Evolutionary conservation across 2,329 filamentous ascomycete species (phyloP).

Genomic region (Cytospora piceae): DNA sequence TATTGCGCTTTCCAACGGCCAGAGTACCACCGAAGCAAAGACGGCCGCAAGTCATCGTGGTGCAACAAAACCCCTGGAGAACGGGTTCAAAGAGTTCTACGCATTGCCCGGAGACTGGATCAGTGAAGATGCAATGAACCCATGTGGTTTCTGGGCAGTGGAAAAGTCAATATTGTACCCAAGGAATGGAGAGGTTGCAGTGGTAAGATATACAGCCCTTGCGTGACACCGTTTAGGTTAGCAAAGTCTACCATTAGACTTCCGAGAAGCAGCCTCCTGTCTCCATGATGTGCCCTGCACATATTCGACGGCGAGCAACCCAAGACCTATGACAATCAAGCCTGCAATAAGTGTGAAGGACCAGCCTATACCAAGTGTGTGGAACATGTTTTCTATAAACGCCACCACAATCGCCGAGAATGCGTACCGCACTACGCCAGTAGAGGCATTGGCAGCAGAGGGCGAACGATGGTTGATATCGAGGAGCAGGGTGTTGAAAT

Average conservation of each 20-base stretch:
- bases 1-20: too few relatives aligned
- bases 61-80: too few relatives aligned
- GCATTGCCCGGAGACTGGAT: constrained; percentile 3
- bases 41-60: not conserved
- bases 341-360: constrained; percentile 1
- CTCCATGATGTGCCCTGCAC: not conserved
- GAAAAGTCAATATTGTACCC: constrained; percentile 3
- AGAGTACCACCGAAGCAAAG: not conserved
- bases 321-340: not conserved
- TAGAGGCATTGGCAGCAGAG: not conserved
- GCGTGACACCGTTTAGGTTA: not conserved
- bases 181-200: constrained; percentile 5
- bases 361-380: not conserved
- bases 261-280: not conserved
- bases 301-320: not conserved
- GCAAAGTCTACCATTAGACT: not conserved
- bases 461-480: constrained; percentile 5
- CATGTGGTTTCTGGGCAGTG: not conserved
- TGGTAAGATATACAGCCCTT: constrained; percentile 3
- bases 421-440: constrained; percentile 2
- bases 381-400: constrained; percentile 5
- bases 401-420: not conserved
- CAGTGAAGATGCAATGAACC: constrained; percentile 29
- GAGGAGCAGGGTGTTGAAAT: not conserved
- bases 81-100: not conserved